Conservation (phyloP, 2,329 filamentous ascomycete species). For the Xylariaceae sp. region DNA sequence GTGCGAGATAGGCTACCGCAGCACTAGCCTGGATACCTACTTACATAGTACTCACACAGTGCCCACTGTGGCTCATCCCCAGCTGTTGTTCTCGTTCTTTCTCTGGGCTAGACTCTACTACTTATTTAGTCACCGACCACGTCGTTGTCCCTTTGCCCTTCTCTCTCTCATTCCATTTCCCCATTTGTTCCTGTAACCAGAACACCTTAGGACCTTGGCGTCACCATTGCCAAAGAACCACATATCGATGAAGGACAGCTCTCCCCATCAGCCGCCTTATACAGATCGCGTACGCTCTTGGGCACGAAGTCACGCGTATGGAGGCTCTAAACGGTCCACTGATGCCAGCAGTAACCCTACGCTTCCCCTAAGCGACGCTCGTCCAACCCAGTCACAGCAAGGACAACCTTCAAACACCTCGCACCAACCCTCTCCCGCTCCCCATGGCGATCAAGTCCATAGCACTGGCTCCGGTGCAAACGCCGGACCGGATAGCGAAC, state of each 20-base stretch:
- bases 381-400: slow-evolving; percentile 22
- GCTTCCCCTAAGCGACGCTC: slow-evolving; percentile 36
- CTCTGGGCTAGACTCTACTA: not conserved
- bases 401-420: slow-evolving; percentile 21
- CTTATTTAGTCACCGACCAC: slow-evolving; percentile 15
- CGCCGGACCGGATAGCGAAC: slow-evolving; percentile 26
- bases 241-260: slow-evolving; percentile 58
- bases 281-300: slow-evolving; percentile 53
- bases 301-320: slow-evolving; percentile 51
- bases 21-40: not conserved
- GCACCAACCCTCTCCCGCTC: slow-evolving; percentile 19
- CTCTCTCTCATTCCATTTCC: slow-evolving; percentile 11
- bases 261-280: slow-evolving; percentile 44
- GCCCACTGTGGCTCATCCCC: not conserved
- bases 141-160: not conserved
- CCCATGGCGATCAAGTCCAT: slow-evolving; percentile 19
- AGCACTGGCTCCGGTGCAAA: slow-evolving; percentile 24
- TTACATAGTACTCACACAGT: not conserved
- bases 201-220: slow-evolving; percentile 29
- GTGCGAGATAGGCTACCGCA: not conserved
- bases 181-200: slow-evolving; percentile 22
- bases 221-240: slow-evolving; percentile 32
- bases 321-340: slow-evolving; percentile 40
- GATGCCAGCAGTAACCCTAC: slow-evolving; percentile 36
- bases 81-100: slow-evolving; percentile 3